Evolutionary conservation across 148 eudicot species (phyloP), one percentile per base, ranked within the genome.

Genomic region (Amaranthus cruentus): DNA sequence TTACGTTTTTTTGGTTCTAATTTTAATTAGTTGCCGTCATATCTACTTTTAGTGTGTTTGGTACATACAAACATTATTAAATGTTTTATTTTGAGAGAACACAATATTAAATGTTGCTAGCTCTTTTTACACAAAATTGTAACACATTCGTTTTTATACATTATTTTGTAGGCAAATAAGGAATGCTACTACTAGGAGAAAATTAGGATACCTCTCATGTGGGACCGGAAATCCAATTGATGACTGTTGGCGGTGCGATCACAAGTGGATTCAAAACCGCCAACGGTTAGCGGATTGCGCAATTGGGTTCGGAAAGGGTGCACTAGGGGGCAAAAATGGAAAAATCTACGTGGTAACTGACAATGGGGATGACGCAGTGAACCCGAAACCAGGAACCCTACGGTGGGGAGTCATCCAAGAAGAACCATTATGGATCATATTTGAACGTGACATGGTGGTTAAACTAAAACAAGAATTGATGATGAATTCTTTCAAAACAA

Each of bases 221-320:
- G 84, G 83, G 60, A 83, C 93, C 1, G 96, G 91, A 1, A 91
- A 91, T 63, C 97, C 91, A 4, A 91, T 91, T 21, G 97, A 91
- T 62, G 93, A 91, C 15, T 91, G 97, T 71, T 91, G 97, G 97
- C 76, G 97, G 60, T 91, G 97, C 53, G 90, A 91, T 57, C 68
- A 84, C 2, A 61, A 84, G 6, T 91, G 93, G 97, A 69, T 58
- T 2, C 8, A 75, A 3, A 87, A 87, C 71, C 91, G 93, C 14
- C 87, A 85, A 42, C 82, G 84, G 21, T 78, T 91, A 5, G 97
- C 93, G 0, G 91, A 91, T 15, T 91, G 93, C 11, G 89, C 90
- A 2, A 86, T 89, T 3, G 97, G 97, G 14, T 91, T 91, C 53
- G 97, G 97, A 0, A 87, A 83, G 66, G 77, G 82, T 51, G 93